Evolutionary conservation across 768 basidiomycete genomes (phyloP).

Genomic region (Gloeopeniophorella convolvens): DNA sequence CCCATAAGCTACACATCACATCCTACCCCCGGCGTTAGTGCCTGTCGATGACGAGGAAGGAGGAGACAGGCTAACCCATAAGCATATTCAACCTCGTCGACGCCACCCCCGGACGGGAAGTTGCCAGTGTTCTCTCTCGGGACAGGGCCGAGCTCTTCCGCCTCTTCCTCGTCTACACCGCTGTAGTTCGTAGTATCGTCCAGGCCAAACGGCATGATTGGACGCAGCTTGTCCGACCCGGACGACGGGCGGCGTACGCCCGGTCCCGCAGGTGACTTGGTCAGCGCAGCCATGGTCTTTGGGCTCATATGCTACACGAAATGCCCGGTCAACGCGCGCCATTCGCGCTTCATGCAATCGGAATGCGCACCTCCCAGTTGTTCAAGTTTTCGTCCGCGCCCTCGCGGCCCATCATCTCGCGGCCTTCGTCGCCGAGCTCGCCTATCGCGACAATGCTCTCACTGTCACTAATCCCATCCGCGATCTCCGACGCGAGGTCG

Average conservation of each 20-base stretch:
- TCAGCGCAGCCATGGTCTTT: conserved; percentile 87
- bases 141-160: conserved; percentile 65
- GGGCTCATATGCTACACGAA: conserved; percentile 98
- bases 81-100: conserved; percentile 87
- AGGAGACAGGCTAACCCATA: conserved; percentile 54
- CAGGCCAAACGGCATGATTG: conserved; percentile 70
- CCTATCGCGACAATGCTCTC: conserved; percentile 91
- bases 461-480: conserved; percentile 87
- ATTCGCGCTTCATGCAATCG: background rate
- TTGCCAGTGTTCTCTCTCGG: conserved; percentile 66
- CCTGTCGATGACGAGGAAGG: background rate
- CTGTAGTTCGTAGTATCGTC: conserved; percentile 73
- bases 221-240: conserved; percentile 69
- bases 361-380: conserved; percentile 80
- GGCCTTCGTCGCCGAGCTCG: conserved; percentile 75
- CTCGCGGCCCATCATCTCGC: conserved; percentile 54
- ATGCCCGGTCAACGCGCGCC: background rate
- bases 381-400: conserved; percentile 80
- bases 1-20: too few species aligned
- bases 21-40: conserved; percentile 6
- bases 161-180: conserved; percentile 52
- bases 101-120: conserved; percentile 74
- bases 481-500: conserved; percentile 69
- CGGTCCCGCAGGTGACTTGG: conserved; percentile 81
- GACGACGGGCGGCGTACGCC: conserved; percentile 68